Evolutionary conservation across 345 rosid genomes (phyloP).

Genomic region (Gossypium raimondii): DNA sequence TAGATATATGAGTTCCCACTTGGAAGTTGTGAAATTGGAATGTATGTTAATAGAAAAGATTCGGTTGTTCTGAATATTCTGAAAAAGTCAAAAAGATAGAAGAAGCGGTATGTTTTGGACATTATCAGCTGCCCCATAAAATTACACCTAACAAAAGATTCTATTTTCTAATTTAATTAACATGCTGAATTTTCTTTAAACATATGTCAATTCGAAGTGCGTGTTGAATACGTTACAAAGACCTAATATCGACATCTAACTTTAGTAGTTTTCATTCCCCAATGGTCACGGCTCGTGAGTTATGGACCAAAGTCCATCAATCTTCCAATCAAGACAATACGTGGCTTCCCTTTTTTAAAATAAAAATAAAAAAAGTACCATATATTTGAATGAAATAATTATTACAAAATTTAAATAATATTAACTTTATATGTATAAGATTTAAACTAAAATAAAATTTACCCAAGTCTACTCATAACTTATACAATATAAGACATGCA

Average conservation of each 20-base stretch:
- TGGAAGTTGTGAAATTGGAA: no score
- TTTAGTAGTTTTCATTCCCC: background rate
- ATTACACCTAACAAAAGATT: background rate
- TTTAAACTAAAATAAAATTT: no score
- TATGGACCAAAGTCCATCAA: background rate
- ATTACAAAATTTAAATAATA: no score
- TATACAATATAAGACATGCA: no score
- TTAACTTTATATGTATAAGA: no score
- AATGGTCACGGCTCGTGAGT: background rate
- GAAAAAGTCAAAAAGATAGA: conserved; percentile 34
- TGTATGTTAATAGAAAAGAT: no score
- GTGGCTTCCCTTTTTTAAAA: background rate
- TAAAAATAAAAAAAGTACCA: background rate
- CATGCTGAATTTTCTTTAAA: no score
- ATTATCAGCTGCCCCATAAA: conserved; percentile 1
- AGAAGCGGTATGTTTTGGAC: conserved; percentile 9
- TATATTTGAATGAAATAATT: no score
- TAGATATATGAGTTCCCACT: no score
- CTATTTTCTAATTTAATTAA: no score
- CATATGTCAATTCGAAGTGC: background rate
- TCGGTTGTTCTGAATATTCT: conserved; percentile 14
- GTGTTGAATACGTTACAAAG: background rate
- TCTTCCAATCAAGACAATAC: background rate
- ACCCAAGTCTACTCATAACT: no score
- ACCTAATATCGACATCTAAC: background rate